These are phyloP conservation scores for Globisporangium cystogenes DNA, from an alignment of 352 stramenopile species.

Conservation along the genomic window DNA sequence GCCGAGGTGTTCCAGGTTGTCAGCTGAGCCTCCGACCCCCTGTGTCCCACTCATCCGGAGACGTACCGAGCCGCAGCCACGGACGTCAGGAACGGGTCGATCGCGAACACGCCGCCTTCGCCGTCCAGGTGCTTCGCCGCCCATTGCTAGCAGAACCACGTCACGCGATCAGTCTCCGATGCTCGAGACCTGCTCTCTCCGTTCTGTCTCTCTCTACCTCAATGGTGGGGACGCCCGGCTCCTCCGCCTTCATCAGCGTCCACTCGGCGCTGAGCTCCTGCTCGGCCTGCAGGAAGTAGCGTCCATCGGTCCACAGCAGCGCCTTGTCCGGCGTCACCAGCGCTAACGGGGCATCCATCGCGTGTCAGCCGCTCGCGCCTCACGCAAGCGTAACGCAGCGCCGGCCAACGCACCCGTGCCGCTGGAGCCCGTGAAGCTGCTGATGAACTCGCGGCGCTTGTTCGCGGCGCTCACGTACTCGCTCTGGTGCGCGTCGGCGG, in stretches of 20 bases:
- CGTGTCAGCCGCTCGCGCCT: not conserved
- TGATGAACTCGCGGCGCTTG: constrained; percentile 94
- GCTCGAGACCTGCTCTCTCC: not conserved
- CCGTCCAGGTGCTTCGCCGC: constrained; percentile 53
- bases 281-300: constrained; percentile 97
- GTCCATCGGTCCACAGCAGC: constrained; percentile 97
- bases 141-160: constrained; percentile 42
- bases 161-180: not conserved
- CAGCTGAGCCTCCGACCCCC: not conserved
- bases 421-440: constrained; percentile 96
- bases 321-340: constrained; percentile 82
- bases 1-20: no score
- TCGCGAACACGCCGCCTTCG: constrained; percentile 80
- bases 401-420: constrained; percentile 72
- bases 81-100: constrained; percentile 95
- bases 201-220: constrained; percentile 48
- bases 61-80: constrained; percentile 70
- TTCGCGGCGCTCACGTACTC: constrained; percentile 97
- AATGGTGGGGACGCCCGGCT: constrained; percentile 90
- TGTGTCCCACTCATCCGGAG: not conserved
- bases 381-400: not conserved
- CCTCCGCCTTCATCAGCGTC: constrained; percentile 95
- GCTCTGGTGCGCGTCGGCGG: constrained; percentile 96
- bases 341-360: constrained; percentile 17
- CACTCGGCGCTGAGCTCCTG: constrained; percentile 91